phyloP scores from a whole-genome alignment of 306 rosid species.

The Morella rubra region DNA sequence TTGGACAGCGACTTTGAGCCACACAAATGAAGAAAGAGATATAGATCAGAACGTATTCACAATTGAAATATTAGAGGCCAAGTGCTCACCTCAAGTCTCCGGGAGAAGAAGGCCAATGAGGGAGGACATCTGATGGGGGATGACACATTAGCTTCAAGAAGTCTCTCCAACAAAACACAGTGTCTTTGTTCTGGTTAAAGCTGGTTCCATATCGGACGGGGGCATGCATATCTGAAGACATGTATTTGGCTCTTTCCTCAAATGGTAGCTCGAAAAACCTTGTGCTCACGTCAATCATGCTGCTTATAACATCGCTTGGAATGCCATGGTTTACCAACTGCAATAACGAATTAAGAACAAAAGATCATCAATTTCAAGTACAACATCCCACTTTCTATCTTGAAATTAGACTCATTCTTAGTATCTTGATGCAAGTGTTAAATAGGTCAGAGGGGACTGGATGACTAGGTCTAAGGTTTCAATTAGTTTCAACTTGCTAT shows the following conservation, averaged over 20 bases:
- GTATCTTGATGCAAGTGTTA: not conserved
- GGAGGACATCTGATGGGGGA: constrained; percentile 52
- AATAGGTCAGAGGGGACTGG: not conserved
- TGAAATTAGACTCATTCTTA: too few species aligned
- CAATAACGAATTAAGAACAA: constrained; percentile 14
- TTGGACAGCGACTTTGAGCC: constrained; percentile 6
- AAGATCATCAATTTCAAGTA: not conserved
- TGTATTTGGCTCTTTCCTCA: constrained; percentile 76
- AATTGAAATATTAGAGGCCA: not conserved
- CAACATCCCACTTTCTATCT: too few species aligned
- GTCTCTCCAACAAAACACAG: constrained; percentile 86
- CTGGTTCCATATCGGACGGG: constrained; percentile 87
- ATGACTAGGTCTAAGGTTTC: not conserved
- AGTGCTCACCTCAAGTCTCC: constrained; percentile 53
- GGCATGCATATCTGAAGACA: constrained; percentile 62
- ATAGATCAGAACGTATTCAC: not conserved
- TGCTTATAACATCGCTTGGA: constrained; percentile 44
- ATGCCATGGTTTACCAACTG: constrained; percentile 84
- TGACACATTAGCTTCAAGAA: constrained; percentile 76
- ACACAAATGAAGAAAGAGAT: constrained; percentile 7
- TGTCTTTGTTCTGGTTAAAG: constrained; percentile 68
- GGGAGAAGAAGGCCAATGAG: constrained; percentile 84
- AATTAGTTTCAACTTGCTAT: not conserved
- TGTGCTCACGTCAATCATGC: constrained; percentile 58
- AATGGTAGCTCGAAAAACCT: constrained; percentile 72